Conservation (phyloP, 495 filamentous ascomycete species). For the Tricharina praecox region DNA sequence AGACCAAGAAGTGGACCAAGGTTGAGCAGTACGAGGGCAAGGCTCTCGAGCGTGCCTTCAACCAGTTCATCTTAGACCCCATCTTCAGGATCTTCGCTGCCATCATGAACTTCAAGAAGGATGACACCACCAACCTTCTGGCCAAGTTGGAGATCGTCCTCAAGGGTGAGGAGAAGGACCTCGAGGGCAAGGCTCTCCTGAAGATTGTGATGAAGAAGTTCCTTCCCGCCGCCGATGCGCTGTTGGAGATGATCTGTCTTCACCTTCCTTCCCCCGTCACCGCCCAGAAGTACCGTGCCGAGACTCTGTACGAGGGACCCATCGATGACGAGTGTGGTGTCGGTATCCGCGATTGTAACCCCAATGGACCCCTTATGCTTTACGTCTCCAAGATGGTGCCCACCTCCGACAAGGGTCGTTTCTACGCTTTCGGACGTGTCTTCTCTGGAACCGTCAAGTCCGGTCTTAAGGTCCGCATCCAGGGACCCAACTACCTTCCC, state of each 20-base stretch:
- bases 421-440: constrained; percentile 99
- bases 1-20: constrained; percentile 99
- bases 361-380: constrained; percentile 96
- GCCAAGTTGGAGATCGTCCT: constrained; percentile 91
- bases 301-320: constrained; percentile 98
- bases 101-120: constrained; percentile 97
- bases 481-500: constrained; percentile 95
- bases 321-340: constrained; percentile 78
- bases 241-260: constrained; percentile 99
- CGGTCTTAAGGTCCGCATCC: constrained; percentile 98
- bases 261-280: constrained; percentile 92
- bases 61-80: constrained; percentile 94
- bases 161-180: constrained; percentile 64
- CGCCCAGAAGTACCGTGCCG: constrained; percentile 93
- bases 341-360: constrained; percentile 93
- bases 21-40: constrained; percentile 62
- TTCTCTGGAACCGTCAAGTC: constrained; percentile 95
- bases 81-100: constrained; percentile 96
- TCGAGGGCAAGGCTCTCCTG: constrained; percentile 90
- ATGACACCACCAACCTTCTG: constrained; percentile 66
- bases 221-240: constrained; percentile 90
- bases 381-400: constrained; percentile 99
- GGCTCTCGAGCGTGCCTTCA: constrained; percentile 92
- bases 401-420: constrained; percentile 98
- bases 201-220: constrained; percentile 98